Evolutionary conservation across 306 rosid species (phyloP).

Genomic region (Carpinus viminea): DNA sequence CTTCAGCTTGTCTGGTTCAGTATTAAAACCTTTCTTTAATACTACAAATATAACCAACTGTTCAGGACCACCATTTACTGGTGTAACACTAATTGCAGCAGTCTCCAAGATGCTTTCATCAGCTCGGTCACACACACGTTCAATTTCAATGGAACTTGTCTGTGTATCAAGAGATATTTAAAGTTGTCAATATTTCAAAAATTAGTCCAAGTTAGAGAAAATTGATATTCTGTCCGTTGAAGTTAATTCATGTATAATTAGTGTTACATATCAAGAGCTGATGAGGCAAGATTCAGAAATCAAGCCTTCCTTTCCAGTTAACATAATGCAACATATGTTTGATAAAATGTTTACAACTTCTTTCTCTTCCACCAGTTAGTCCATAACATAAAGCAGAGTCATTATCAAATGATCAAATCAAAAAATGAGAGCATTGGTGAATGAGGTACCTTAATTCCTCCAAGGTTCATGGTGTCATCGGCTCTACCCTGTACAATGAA

Average conservation of each 20-base stretch:
- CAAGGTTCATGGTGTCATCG: slow-evolving; percentile 95
- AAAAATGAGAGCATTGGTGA: background rate
- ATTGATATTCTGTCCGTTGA: background rate
- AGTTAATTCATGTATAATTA: background rate
- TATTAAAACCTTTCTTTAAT: slow-evolving; percentile 47
- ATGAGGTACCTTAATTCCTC: slow-evolving; percentile 82
- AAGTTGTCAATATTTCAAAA: slow-evolving; percentile 9
- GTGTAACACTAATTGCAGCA: slow-evolving; percentile 64
- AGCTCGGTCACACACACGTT: slow-evolving; percentile 64
- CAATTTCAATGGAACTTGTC: slow-evolving; percentile 81
- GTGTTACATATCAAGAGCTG: background rate
- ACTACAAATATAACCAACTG: slow-evolving; percentile 65
- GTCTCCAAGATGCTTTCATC: slow-evolving; percentile 73
- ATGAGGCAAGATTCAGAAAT: background rate
- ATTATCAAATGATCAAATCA: background rate
- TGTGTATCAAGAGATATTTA: slow-evolving; percentile 28
- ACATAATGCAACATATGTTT: background rate
- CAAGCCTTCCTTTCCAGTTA: background rate
- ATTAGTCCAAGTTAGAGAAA: slow-evolving; percentile 12
- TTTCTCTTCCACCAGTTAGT: background rate
- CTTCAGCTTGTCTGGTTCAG: slow-evolving; percentile 50
- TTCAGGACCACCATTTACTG: slow-evolving; percentile 69
- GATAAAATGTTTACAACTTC: background rate
- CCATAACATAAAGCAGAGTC: background rate
- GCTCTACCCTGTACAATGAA: slow-evolving; percentile 79